Base-by-base conservation (phyloP, 768 basidiomycete genomes). In the Phylloporus scabripes region DNA sequence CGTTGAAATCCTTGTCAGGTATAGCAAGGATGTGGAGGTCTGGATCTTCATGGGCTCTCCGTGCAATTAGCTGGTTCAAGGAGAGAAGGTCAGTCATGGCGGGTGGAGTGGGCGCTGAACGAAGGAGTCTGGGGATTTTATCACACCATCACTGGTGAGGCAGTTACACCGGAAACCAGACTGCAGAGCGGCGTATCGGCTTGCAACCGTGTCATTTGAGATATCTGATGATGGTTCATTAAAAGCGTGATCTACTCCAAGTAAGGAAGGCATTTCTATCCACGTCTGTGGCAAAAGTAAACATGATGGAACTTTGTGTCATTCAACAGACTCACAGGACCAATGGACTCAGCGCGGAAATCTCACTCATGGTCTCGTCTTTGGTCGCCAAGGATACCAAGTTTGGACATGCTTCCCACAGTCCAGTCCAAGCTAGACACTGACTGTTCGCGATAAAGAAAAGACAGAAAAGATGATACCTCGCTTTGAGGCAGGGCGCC, bases 1-100 rank as follows among this genome's bases (percentile, higher is more conserved):
- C 61, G 36, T 50, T 53, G 26, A 63, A 46, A 39, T 59, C 46
- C 29, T 59, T 63, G 45, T 64, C 61, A 1, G 64, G 64, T 29
- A 66, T 55, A 23, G 50, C 56, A 14, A 64, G 46, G 10, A 64
- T 47, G 10, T 56, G 49, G 26, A 65, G 54, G 37, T 63, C 42
- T 0, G 62, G 64, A 31, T 59, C 18, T 1, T 64, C 53, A 20
- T 51, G 57, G 34, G 48, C 55, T 31, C 53, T 58, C 38, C 55
- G 39, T 6, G 56, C 26, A 14, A 66, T 49, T 38, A 64, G 62
- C 32, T 64, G 64, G 50, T 66, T 64, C 52, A 61, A 20, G 12
- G 63, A 64, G 23, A 54, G 52, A 26, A 64, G 46, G 7, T 55
- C 57, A 46, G 55, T 2, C 64, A 62, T 66, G 45, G 17, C 28